Percentiles rank a stretch among this genome's conserved stretches.
phyloP scores from a whole-genome alignment of 495 filamentous ascomycete genomes.

The Tuber microsphaerosporum region DNA sequence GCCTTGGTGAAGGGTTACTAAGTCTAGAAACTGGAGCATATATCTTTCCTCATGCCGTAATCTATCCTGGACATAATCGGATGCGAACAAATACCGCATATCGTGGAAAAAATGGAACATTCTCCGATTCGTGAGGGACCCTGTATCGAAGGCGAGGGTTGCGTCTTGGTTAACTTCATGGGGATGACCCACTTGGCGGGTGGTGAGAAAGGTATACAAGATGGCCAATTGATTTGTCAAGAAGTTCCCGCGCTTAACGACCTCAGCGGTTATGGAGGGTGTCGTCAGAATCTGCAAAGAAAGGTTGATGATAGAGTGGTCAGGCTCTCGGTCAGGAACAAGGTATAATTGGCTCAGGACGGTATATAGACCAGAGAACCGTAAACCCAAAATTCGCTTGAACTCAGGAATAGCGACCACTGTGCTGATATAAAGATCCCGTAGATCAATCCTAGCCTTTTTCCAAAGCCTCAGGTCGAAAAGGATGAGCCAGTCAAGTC shows the following conservation, averaged over 20 bases:
- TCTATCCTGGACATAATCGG: conserved; percentile 74
- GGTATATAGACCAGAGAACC: conserved; percentile 90
- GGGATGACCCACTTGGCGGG: conserved; percentile 87
- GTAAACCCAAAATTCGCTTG: conserved; percentile 88
- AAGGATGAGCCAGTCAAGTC: conserved; percentile 92
- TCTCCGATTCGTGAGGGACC: conserved; percentile 83
- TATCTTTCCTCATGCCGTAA: conserved; percentile 78
- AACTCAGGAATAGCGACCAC: conserved; percentile 91
- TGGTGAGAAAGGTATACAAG: conserved; percentile 93
- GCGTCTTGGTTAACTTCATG: conserved; percentile 75
- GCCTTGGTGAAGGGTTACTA: conserved; percentile 91
- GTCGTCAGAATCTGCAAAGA: conserved; percentile 95
- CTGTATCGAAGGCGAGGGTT: conserved; percentile 82
- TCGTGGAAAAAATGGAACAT: conserved; percentile 97
- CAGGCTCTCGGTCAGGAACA: conserved; percentile 90
- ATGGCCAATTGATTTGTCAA: conserved; percentile 91
- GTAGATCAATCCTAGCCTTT: conserved; percentile 77
- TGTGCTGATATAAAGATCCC: conserved; percentile 91
- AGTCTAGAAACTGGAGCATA: conserved; percentile 84
- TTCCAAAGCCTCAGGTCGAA: conserved; percentile 97
- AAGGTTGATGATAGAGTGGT: conserved; percentile 96
- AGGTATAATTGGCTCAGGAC: conserved; percentile 88
- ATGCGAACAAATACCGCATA: conserved; percentile 78
- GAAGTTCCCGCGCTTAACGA: conserved; percentile 92
- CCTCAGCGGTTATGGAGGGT: conserved; percentile 88